Conservation (phyloP, 2,329 filamentous ascomycete species). For the Monosporascus sp. region DNA sequence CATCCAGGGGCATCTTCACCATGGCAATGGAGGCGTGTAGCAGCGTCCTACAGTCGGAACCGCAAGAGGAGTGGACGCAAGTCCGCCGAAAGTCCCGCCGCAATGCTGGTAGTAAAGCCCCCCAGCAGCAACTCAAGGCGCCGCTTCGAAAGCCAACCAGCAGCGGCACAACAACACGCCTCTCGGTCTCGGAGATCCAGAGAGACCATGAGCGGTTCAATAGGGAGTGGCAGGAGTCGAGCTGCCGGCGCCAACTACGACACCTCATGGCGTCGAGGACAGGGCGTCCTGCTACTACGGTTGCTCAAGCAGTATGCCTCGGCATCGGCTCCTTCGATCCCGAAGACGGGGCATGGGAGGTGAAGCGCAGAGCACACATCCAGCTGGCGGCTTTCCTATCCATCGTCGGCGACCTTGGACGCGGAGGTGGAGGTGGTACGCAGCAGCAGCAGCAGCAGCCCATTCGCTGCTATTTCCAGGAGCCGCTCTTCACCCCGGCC, state of each 20-base stretch:
- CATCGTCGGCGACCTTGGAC: constrained; percentile 35
- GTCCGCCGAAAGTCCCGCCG: constrained; percentile 17
- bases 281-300: constrained; percentile 6
- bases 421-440: no score
- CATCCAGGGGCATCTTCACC: no score
- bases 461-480: constrained; percentile 47
- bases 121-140: neutral
- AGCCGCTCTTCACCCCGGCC: constrained; percentile 43
- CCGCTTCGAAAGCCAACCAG: neutral
- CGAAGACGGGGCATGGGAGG: constrained; percentile 38
- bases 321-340: constrained; percentile 52
- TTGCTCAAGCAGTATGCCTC: constrained; percentile 45
- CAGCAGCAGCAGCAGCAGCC: constrained; percentile 2
- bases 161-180: constrained; percentile 4
- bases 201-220: constrained; percentile 16
- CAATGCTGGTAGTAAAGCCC: neutral
- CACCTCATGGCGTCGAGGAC: constrained; percentile 25
- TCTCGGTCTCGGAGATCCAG: constrained; percentile 18
- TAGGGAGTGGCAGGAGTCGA: constrained; percentile 20
- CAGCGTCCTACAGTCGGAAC: neutral
- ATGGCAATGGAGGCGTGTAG: neutral
- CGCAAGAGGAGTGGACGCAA: constrained; percentile 15
- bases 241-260: constrained; percentile 27
- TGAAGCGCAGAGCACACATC: constrained; percentile 39
- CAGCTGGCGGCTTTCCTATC: constrained; percentile 49